Evolutionary conservation across 2,329 filamentous ascomycete species (phyloP).

Genomic region (Phialemonium atrogriseum): DNA sequence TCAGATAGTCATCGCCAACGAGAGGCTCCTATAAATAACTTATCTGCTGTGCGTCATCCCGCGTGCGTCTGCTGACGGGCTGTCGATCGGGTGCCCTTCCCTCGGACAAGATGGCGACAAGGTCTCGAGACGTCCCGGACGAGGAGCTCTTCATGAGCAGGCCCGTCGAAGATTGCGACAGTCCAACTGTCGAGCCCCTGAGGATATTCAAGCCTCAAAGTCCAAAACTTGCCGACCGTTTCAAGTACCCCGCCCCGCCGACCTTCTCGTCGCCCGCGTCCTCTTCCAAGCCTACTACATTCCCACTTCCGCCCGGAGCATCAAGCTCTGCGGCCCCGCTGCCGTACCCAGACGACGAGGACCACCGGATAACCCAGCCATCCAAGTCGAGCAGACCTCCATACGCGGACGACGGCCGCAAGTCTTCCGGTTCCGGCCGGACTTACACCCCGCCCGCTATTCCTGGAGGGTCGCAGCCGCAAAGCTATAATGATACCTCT

Average conservation of each 20-base stretch:
- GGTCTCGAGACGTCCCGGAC: slow-evolving; percentile 58
- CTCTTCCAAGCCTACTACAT: slow-evolving; percentile 41
- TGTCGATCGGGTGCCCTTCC: slow-evolving; percentile 8
- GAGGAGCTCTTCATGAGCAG: slow-evolving; percentile 76
- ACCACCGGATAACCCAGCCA: slow-evolving; percentile 35
- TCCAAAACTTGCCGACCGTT: slow-evolving; percentile 43
- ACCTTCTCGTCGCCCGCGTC: slow-evolving; percentile 29
- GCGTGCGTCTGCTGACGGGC: slow-evolving; percentile 1
- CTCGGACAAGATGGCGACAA: slow-evolving; percentile 32
- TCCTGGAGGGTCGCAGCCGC: slow-evolving; percentile 26
- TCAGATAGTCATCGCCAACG: neutral
- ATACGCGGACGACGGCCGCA: slow-evolving; percentile 35
- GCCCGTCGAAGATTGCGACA: slow-evolving; percentile 47
- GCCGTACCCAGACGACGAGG: slow-evolving; percentile 67
- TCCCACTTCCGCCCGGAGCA: slow-evolving; percentile 59
- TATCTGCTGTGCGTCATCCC: slow-evolving; percentile 2
- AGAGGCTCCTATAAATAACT: slow-evolving; percentile 1
- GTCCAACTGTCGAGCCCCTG: slow-evolving; percentile 74
- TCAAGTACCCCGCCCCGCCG: slow-evolving; percentile 42
- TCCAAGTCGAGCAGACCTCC: slow-evolving; percentile 27
- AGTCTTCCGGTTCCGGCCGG: slow-evolving; percentile 21
- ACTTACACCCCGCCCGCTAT: slow-evolving; percentile 24
- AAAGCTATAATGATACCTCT: slow-evolving; percentile 38
- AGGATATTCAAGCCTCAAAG: slow-evolving; percentile 76
- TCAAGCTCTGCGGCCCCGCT: slow-evolving; percentile 61